phyloP scores from a whole-genome alignment of 495 filamentous ascomycete genomes.

The Aspergillus campestris region DNA sequence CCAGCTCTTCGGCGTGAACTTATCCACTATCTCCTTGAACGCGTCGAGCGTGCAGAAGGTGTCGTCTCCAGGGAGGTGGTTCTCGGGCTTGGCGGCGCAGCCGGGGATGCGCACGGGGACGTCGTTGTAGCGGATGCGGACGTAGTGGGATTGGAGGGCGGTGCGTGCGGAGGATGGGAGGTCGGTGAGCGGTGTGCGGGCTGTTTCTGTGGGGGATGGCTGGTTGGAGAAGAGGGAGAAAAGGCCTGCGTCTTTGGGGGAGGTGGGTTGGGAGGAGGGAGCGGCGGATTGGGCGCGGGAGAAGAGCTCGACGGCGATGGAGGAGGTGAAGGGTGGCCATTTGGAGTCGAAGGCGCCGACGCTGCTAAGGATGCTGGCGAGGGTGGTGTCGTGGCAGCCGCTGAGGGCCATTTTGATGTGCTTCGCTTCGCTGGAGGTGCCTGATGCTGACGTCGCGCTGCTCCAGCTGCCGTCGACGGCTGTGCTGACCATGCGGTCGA shows the following conservation, averaged over 20 bases:
- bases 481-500: conserved; percentile 71
- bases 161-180: conserved; percentile 30
- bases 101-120: conserved; percentile 69
- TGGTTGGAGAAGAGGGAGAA: not conserved
- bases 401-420: conserved; percentile 64
- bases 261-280: conserved; percentile 22
- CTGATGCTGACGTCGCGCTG: conserved; percentile 47
- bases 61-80: conserved; percentile 82
- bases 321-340: conserved; percentile 91
- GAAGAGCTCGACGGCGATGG: conserved; percentile 88
- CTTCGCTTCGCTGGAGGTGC: conserved; percentile 34
- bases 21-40: conserved; percentile 88
- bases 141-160: conserved; percentile 64
- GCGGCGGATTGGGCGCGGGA: conserved; percentile 26
- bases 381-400: conserved; percentile 92
- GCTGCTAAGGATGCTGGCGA: conserved; percentile 69
- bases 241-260: conserved; percentile 4
- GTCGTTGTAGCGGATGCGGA: conserved; percentile 94
- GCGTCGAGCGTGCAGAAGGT: conserved; percentile 86
- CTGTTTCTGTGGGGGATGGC: conserved; percentile 21
- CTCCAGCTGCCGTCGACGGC: conserved; percentile 51
- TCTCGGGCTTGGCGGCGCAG: conserved; percentile 60
- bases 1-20: conserved; percentile 79
- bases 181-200: conserved; percentile 24
- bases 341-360: conserved; percentile 66